Percentiles rank a stretch among this genome's conserved stretches.
Evolutionary conservation across 768 basidiomycete species (phyloP).

Genomic region (Tricholoma terreum): DNA sequence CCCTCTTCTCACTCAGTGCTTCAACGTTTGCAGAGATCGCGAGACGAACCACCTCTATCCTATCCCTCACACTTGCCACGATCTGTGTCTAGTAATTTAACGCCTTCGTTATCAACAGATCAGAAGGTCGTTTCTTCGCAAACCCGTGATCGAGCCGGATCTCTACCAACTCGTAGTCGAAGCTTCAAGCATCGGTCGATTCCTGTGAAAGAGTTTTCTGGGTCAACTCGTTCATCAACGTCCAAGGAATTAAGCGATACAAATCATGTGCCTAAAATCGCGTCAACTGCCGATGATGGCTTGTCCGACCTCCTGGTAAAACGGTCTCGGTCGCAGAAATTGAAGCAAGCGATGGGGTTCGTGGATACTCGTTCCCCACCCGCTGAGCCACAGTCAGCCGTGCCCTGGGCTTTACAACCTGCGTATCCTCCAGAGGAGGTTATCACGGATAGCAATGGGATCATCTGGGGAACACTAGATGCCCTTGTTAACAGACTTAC

Average conservation of each 20-base stretch:
- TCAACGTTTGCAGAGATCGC: conserved; percentile 6
- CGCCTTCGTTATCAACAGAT: conserved; percentile 24
- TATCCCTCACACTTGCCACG: conserved; percentile 12
- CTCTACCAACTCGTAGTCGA: conserved; percentile 22
- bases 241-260: conserved; percentile 4
- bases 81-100: conserved; percentile 30
- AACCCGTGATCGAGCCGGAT: conserved; percentile 23
- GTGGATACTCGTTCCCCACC: conserved; percentile 41
- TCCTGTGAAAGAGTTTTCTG: conserved; percentile 33
- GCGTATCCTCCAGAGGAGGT: conserved; percentile 61
- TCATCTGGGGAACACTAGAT: conserved; percentile 65
- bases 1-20: conserved; percentile 6
- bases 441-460: conserved; percentile 56
- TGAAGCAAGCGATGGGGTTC: conserved; percentile 35
- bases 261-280: background rate
- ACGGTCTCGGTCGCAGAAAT: conserved; percentile 31
- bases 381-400: conserved; percentile 30
- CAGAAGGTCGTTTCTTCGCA: conserved; percentile 13
- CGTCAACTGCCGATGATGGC: conserved; percentile 6
- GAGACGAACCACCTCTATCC: conserved; percentile 9
- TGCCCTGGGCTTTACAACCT: conserved; percentile 62
- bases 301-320: conserved; percentile 14
- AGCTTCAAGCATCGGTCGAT: conserved; percentile 33
- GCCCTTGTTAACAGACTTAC: conserved; percentile 74
- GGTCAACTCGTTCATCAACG: conserved; percentile 19